Conservation (phyloP, 176 grass and related monocot genomes). For the Zoysia pacifica region DNA sequence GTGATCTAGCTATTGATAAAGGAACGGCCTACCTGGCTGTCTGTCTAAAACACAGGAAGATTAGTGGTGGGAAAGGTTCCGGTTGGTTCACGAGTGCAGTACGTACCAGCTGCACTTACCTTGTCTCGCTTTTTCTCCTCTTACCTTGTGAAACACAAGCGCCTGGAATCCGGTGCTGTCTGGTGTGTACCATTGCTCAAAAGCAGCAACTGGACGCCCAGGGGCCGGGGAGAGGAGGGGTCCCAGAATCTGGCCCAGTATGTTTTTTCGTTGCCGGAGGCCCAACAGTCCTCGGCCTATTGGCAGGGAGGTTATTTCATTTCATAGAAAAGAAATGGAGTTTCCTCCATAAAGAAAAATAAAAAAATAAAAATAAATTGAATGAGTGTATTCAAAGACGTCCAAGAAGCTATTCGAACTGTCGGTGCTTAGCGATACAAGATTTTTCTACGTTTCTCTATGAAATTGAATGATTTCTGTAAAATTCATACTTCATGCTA, state of each 20-base stretch:
- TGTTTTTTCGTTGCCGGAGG: not conserved
- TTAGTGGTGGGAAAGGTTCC: not conserved
- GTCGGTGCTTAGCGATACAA: too few relatives aligned
- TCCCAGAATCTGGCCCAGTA: not conserved
- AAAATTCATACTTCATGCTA: too few relatives aligned
- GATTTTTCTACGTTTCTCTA: too few relatives aligned
- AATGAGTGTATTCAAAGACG: too few relatives aligned
- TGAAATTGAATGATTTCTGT: too few relatives aligned
- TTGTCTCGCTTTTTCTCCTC: too few relatives aligned
- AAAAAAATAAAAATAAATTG: too few relatives aligned
- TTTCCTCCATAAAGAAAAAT: too few relatives aligned
- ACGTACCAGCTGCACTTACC: not conserved
- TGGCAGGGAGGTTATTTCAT: too few relatives aligned
- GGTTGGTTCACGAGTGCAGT: not conserved
- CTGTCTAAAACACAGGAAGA: not conserved
- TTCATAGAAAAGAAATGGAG: not conserved
- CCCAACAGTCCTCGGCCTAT: not conserved
- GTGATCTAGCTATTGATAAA: not conserved
- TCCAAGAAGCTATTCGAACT: too few relatives aligned
- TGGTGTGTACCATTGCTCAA: not conserved
- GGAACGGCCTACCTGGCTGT: slow-evolving; percentile 8
- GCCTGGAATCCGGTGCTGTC: not conserved
- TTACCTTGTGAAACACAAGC: not conserved
- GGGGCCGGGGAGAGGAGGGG: not conserved
- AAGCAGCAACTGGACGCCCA: not conserved